Evolutionary conservation across 768 basidiomycete species (phyloP), one percentile per base, ranked within the genome.

Genomic region (Brasilioporus rufonigricans): DNA sequence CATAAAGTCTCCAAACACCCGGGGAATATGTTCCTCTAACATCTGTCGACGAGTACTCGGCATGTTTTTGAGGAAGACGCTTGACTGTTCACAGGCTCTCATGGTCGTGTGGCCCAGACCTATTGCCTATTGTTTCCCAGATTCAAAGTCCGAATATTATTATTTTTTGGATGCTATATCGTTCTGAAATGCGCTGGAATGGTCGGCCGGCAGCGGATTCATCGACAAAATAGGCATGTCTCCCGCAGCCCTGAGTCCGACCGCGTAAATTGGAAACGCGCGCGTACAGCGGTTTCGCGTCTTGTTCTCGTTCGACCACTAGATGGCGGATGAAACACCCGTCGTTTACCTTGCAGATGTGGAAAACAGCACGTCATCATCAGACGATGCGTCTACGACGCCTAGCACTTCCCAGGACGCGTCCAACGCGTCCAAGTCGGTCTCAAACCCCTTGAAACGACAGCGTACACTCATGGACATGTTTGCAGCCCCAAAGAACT

Each of bases 381-480:
- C 51, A 7, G 39, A 48, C 29, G 57, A 57, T 9, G 48, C 36
- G n/a, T 53, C 65, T 18, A 48, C 36, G 21, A 56, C 62, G 27
- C 63, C 64, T 4, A 62, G 29, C 44, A 46, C 66, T 5, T 69
- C 69, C 6, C 65, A 74, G 58, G 59, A 59, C 32, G 40, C 35
- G 31, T 24, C 63, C 16, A 50, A 55, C 24, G 57, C 61, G 40
- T 55, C 68, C 13, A 44, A 60, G 29, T 55, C 64, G 14, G 56
- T 56, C 18, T 52, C 65, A 24, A 71, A 64, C 48, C 65, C 44
- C 1, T 27, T 65, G 52, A 81, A 81, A 60, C 80, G 87, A 44
- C 87, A 90, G 71, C 76, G 77, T 35, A 87, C 85, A 1, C 75
- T 90, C 36, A 63, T 76, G 59, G 86, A 87, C 64, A 85, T 89